Percentiles rank a stretch among this genome's conserved stretches.
Conservation (phyloP, 768 basidiomycete species). For the Kwoniella dendrophila region DNA sequence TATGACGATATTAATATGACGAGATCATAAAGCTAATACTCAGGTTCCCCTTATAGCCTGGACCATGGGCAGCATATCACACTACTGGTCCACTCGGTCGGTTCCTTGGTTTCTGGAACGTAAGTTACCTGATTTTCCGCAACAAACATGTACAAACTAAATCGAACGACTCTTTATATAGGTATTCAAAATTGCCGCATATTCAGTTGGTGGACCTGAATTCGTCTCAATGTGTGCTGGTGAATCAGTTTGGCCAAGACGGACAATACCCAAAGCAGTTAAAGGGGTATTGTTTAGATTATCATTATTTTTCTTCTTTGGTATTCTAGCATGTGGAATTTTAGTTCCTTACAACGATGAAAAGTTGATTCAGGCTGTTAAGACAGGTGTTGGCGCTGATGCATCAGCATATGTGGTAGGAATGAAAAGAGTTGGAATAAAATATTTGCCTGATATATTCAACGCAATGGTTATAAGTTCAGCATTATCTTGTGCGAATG, state of each 20-base stretch:
- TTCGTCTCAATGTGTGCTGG: conserved; percentile 20
- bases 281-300: conserved; percentile 17
- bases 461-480: conserved; percentile 47
- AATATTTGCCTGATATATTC: conserved; percentile 15
- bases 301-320: conserved; percentile 18
- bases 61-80: conserved; percentile 16
- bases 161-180: too few species aligned
- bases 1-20: neutral
- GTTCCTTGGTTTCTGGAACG: conserved; percentile 19
- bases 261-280: conserved; percentile 13
- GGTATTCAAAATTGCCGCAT: conserved; percentile 20
- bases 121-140: too few species aligned
- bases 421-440: conserved; percentile 19
- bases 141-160: too few species aligned
- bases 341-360: conserved; percentile 18
- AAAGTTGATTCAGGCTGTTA: neutral
- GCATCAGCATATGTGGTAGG: conserved; percentile 18
- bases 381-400: conserved; percentile 6
- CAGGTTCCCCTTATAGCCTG: conserved; percentile 1
- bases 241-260: conserved; percentile 9
- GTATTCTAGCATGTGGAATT: conserved; percentile 15
- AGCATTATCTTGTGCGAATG: conserved; percentile 48
- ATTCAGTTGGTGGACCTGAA: conserved; percentile 19
- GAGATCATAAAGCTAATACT: neutral
- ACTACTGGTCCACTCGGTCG: conserved; percentile 3